phyloP scores from a whole-genome alignment of 257 asterid genomes.

The Solanum paucissectum region DNA sequence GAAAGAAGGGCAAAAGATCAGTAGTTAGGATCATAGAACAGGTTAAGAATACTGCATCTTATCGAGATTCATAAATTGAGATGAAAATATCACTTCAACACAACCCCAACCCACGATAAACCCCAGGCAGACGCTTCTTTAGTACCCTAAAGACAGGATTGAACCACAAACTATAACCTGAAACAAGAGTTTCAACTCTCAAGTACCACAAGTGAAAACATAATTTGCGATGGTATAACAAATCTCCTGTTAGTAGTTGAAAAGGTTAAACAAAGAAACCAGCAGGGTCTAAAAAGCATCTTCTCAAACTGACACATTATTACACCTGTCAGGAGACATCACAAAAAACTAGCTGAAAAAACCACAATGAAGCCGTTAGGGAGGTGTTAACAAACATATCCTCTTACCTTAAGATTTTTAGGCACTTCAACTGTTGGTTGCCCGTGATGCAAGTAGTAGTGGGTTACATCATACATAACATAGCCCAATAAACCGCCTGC shows the following conservation, averaged over 20 bases:
- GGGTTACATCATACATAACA: conserved; percentile 68
- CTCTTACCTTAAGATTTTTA: conserved; percentile 50
- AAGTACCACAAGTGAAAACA: not conserved
- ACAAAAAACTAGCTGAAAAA: not conserved
- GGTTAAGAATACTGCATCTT: not conserved
- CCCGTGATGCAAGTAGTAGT: conserved; percentile 72
- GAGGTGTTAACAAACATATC: not conserved
- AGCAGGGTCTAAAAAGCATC: not conserved
- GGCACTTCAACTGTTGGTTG: conserved; percentile 47
- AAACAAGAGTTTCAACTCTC: not conserved
- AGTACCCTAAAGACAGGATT: not conserved
- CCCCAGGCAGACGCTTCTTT: not conserved
- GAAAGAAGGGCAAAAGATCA: not conserved
- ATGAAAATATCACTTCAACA: not conserved
- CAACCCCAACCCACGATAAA: not conserved
- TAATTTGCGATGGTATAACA: not conserved
- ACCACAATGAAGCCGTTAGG: not conserved
- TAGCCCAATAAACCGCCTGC: conserved; percentile 76
- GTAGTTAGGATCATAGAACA: not conserved
- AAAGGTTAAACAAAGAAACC: not conserved
- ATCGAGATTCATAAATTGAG: not conserved
- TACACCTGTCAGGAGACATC: not conserved
- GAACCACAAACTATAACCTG: not conserved
- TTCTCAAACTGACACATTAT: not conserved
- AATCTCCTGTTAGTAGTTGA: not conserved